Evolutionary conservation across 1,284 basidiomycete species (phyloP), one percentile per base, ranked within the genome.

Genomic region (Moniliophthora roreri): DNA sequence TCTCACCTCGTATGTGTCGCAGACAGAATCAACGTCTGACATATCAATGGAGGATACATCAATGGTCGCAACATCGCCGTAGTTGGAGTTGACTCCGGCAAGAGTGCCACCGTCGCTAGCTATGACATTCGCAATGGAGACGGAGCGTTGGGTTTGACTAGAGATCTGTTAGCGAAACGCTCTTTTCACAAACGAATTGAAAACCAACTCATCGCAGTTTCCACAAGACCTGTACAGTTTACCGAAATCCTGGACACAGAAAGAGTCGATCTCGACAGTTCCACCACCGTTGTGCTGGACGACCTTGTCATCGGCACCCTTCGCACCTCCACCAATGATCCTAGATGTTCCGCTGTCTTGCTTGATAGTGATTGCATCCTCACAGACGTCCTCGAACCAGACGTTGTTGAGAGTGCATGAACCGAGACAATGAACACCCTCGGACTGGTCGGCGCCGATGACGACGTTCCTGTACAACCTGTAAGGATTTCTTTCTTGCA

Each of bases 281-380:
- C 58, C 58, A 32, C 53, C 56, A 21, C 58, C 58, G 34, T 59
- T 59, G 51, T 59, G 58, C 36, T 59, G 58, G 20, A 59, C 58
- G 37, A 59, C 51, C 50, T 59, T 59, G 50, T 59, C 58, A 9
- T 41, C 36, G 20, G 53, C 58, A 48, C 55, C 48, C 48, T 57
- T 59, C 13, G 58, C 53, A 36, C 53, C 54, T 47, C 57, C 57
- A 28, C 55, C 55, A 39, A 40, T 52, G 42, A 59, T 59, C 41
- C 32, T 56, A 26, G 51, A 50, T 16, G 49, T 52, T 21, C 58
- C 58, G 20, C 53, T 55, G 40, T 24, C 50, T 41, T 59, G 58
- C 48, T 59, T 59, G 55, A 57, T 55, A 26, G 58, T 57, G 34
- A 59, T 59, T 9, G 58, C 58, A 24, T 59, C 58, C 41, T 59